phyloP scores from a whole-genome alignment of 2,329 filamentous ascomycete species.

The Aspergillus amoenus region DNA sequence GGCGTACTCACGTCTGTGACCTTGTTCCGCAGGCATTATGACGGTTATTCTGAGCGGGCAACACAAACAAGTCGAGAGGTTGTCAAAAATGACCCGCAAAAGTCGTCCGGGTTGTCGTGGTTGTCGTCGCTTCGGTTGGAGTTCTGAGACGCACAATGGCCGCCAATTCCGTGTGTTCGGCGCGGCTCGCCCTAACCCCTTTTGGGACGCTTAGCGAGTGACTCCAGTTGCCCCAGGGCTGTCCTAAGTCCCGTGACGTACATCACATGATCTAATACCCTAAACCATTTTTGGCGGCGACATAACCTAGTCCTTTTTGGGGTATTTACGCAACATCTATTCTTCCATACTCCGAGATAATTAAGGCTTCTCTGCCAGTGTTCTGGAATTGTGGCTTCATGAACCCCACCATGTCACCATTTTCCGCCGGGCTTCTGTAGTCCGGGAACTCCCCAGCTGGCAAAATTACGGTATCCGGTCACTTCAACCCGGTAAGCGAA shows the following conservation, averaged over 20 bases:
- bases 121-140: slow-evolving; percentile 43
- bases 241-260: slow-evolving; percentile 24
- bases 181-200: slow-evolving; percentile 35
- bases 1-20: slow-evolving; percentile 77
- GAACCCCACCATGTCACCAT: slow-evolving; percentile 21
- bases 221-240: slow-evolving; percentile 28
- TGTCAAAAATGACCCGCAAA: slow-evolving; percentile 42
- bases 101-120: slow-evolving; percentile 44
- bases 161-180: slow-evolving; percentile 39
- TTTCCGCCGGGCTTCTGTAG: slow-evolving; percentile 32
- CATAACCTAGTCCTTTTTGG: slow-evolving; percentile 18
- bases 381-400: slow-evolving; percentile 9
- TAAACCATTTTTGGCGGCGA: too few species aligned
- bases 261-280: neutral
- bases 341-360: slow-evolving; percentile 17
- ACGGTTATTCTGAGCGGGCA: slow-evolving; percentile 49
- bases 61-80: slow-evolving; percentile 42
- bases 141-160: slow-evolving; percentile 34
- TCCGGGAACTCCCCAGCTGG: slow-evolving; percentile 26
- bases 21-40: slow-evolving; percentile 86
- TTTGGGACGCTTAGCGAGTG: slow-evolving; percentile 38
- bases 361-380: neutral
- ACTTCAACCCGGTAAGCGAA: neutral
- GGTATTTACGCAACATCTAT: slow-evolving; percentile 5
- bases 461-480: slow-evolving; percentile 15